Evolutionary conservation across 352 stramenopile genomes (phyloP), one percentile per base, ranked within the genome.

Genomic region (Elongisporangium anandrum): DNA sequence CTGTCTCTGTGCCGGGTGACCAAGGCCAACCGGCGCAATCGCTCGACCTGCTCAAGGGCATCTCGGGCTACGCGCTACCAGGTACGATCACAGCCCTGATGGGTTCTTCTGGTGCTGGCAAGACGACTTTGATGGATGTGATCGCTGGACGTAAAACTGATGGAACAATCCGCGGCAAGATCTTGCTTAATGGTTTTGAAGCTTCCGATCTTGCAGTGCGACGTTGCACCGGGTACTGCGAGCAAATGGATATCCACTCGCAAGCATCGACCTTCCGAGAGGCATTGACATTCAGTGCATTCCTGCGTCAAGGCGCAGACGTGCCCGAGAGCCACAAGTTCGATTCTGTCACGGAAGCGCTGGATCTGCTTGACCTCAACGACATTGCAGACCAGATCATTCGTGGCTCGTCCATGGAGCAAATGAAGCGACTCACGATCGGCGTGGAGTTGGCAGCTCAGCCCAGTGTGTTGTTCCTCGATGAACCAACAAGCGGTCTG

Each of bases 91-190:
- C 79, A 3, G 84, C 84, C 12, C 55, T 94, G 2, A 92, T 92
- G 78, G 84, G 85, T 10, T 85, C 77, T 0, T 82, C 73, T 23
- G 85, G 86, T 26, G 84, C 88, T 21, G 91, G 94, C 19, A 98
- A 98, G 65, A 98, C 93, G 16, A 99, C 95, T 6, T 66, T 99
- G 1, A 94, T 98, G 71, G 94, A 99, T 68, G 94, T 98, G 8
- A 95, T 98, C 56, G 90, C 94, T 3, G 74, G 95, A 20, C 78
- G 95, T 15, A 98, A 98, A 72, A 68, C 58, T 0, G 77, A 64
- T 16, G 95, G 95, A 22, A 80, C 57, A 12, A 87, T 94, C 61
- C 60, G 64, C 7, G 90, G 90, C 2, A 64, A 88, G 15, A 85
- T 97, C 38, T 57, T 87, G 16, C 65, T 78, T 6, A 92, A 90